Base-by-base conservation (phyloP, 768 basidiomycete genomes). In the Heimioporus sp. region DNA sequence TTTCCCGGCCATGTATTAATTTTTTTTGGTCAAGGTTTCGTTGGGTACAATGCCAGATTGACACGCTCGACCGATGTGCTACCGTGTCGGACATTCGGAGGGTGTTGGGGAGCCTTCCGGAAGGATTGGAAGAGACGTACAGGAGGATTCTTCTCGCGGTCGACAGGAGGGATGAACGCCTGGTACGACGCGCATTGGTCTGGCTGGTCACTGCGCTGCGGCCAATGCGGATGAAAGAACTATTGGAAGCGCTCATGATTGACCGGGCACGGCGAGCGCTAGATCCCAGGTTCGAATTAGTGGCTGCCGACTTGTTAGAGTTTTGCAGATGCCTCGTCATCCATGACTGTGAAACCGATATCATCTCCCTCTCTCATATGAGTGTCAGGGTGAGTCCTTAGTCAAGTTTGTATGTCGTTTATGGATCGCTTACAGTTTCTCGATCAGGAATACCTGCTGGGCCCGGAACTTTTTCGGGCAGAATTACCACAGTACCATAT, bases 41-140 rank as follows among this genome's bases (percentile, higher is more conserved):
- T 20, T 58, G 56, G 56, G 57, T 58, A 10, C 57, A 58, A 21
- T 54, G 57, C 7, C 57, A 58, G 48, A 59, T 59, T 3, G 56
- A 58, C 41, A 46, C 41, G 1, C 51, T 59, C 2, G 48, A 32
- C 0, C 32, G 35, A 3, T 54, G 52, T 35, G 10, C 30, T 1
- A 43, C 48, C 0, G 20, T 21, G 21, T 21, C n/a, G 0, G 45
- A 47, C 13, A 52, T 62, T 46, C 34, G 47, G 2, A 28, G 2
- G 5, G 49, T 38, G 4, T 53, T 59, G 3, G 10, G 49, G 11
- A 47, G 46, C 17, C 60, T 60, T 15, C 58, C 59, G 1, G 42
- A 40, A 10, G 58, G 62, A 30, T 20, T 64, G 2, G 53, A 65
- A 19, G 64, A 63, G 34, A 65, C 64, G 0, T 60, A 63, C 16